Conservation (phyloP, 192 early-diverging fungal species). For the Podila verticillata region DNA sequence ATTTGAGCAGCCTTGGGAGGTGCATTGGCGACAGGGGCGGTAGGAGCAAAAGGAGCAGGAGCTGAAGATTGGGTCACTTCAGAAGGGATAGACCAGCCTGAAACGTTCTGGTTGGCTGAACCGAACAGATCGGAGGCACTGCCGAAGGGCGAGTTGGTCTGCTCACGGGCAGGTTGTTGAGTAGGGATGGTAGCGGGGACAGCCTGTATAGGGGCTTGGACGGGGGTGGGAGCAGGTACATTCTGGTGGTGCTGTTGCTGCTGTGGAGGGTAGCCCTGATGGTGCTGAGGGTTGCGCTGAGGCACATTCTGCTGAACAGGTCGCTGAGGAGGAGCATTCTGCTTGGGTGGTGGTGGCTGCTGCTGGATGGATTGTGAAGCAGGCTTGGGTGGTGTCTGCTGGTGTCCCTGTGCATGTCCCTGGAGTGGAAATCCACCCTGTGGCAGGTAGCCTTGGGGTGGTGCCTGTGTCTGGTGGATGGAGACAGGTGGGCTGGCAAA, state of each 20-base stretch:
- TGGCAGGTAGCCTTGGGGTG: conserved; percentile 19
- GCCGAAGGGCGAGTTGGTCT: conserved; percentile 24
- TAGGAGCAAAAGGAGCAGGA: not conserved
- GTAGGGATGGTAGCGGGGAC: not conserved
- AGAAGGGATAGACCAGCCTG: conserved; percentile 37
- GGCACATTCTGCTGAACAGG: not conserved
- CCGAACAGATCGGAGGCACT: conserved; percentile 44
- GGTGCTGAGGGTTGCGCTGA: conserved; percentile 11
- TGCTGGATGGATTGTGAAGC: not conserved
- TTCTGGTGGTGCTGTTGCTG: not conserved
- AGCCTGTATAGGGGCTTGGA: not conserved
- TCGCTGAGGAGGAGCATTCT: conserved; percentile 1
- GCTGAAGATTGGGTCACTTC: not conserved
- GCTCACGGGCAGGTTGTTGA: conserved; percentile 5
- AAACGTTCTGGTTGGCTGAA: conserved; percentile 17
- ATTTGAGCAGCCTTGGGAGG: not conserved
- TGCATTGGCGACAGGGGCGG: not conserved
- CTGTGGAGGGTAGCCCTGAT: conserved; percentile 17
- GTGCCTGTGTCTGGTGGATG: conserved; percentile 13
- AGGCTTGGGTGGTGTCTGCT: not conserved
- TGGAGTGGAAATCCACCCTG: conserved; percentile 11
- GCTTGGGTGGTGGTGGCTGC: not conserved
- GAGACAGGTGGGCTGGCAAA: conserved; percentile 29
- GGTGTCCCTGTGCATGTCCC: not conserved
- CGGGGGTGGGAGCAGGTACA: not conserved